Evolutionary conservation across 2,329 filamentous ascomycete species (phyloP), one percentile per base, ranked within the genome.

Genomic region (Cladosporium halotolerans): DNA sequence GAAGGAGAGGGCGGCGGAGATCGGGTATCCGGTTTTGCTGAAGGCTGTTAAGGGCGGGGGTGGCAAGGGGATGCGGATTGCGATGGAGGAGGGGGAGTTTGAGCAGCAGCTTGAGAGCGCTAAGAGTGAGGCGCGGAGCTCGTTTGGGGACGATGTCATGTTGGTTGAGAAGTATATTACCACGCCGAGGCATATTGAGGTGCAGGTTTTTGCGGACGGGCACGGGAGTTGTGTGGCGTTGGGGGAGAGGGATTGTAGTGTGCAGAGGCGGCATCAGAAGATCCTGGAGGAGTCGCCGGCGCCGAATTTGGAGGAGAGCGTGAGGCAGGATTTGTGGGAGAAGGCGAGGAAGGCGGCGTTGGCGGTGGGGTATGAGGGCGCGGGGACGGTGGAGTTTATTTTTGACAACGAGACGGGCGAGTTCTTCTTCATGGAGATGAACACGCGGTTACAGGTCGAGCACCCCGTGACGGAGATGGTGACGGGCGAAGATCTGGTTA

Each of bases 391-490:
- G 0, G 82, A 85, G 58, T 85, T 85, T 66, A 85, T 85, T 59
- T 84, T 85, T 62, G 82, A 85, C 67, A 85, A 84, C 57, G 82
- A 85, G 52, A 77, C 75, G 3, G 80, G 80, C 36, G 74, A 83
- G 41, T 85, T 85, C 70, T 85, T 82, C 69, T 85, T 85, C 70
- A 85, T 85, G 82, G 82, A 85, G 62, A 85, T 85, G 82, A 85
- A 85, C 66, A 85, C 93, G 0, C 80, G 93, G 48, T 76, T 99
- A 16, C 93, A 99, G 71, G 93, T 99, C 46, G 93, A 99, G 73
- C 93, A 99, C 65, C 93, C 93, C 0, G 93, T 97, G 16, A 97
- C 85, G 0, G 87, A 91, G 66, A 84, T 86, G 77, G 83, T 88
- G 2, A 88, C 85, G 9, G 84, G 81, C 0, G 79, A 88, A 45